Evolutionary conservation across 768 basidiomycete genomes (phyloP), one percentile per base, ranked within the genome.

Genomic region (Podaxis sp.): DNA sequence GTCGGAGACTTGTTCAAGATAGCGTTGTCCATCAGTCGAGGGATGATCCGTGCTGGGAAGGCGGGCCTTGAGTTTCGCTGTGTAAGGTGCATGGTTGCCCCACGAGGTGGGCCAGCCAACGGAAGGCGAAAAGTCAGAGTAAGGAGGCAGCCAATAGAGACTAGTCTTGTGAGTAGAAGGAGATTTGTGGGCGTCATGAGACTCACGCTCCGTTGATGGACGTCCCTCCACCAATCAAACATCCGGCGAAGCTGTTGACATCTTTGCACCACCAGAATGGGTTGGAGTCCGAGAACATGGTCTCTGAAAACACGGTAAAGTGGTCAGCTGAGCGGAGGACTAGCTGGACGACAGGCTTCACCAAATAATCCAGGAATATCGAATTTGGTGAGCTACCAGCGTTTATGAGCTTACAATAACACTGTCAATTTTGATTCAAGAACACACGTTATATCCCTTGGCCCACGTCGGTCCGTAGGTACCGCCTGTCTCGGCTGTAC

Each of bases 261-360:
- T 87, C 87, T 72, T 84, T 86, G 74, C 86, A 88, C 84, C 84
- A 88, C 81, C 82, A 88, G 73, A 78, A 87, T 2, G 78, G 75
- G 66, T 85, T 80, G 39, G 75, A 69, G 58, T 86, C 84, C 15
- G 80, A 77, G 74, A 88, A 88, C 83, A 87, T 83, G 46, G 84
- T 82, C 73, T 88, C 85, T 80, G 53, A 46, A 19, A 19, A 46
- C 19, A 6, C 1, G n/a, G 7, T 46, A n/a, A 46, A 7, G 8
- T 1, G n/a, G n/a, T 46, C 17, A 46, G n/a, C 1, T 2, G 19
- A 4, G 44, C 19, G 8, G 17, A 28, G 17, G 15, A n/a, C 17
- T n/a, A 46, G 4, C 7, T 17, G 17, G 3, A 46, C 17, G 19
- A 46, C 19, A n/a, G 0, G 19, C 44, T 69, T 52, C 57, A 72